Base-by-base conservation (phyloP, 1,139 yeast species). In the Hansenula anomala region DNA sequence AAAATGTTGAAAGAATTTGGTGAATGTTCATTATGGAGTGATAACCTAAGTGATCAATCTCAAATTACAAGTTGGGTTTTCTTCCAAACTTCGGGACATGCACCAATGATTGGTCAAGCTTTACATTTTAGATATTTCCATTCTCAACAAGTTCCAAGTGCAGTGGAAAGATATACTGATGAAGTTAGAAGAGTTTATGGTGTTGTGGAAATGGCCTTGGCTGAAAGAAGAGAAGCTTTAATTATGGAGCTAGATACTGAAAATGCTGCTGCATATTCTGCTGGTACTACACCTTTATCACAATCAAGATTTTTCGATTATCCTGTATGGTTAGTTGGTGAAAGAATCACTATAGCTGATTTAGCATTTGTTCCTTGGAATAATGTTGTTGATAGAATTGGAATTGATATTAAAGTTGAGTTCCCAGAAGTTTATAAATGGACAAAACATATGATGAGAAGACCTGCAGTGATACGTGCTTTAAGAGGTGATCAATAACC, bases 61-160 rank as follows among this genome's bases (percentile, higher is more conserved):
- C 90, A 82, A 56, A 87, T 90, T 43, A 74, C 80, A 44, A 79
- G 90, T 16, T 90, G 97, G 97, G 71, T 90, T 35, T 90, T 88
- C 58, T 89, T 89, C 69, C 97, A 90, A 64, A 88, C 97, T 4
- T 83, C 95, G 13, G 97, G 97, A 13, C 97, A 89, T 59, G 96
- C 97, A 1, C 97, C 97, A 22, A 90, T 90, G 96, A 87, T 90
- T 54, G 97, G 97, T 19, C 97, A 90, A 61, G 97, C 97, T 4
- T 73, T 89, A 52, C 97, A 90, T 68, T 90, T 90, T 67, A 73
- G 92, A 54, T 87, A 86, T 61, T 89, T 89, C 71, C 97, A 90
- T 61, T 75, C 92, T 8, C 84, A 85, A 43, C 84, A 83, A 43
- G 88, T 90, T 4, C 88, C 92, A 16, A 78, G 89, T 47, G 97